Percentiles rank a stretch among this genome's conserved stretches.
Conservation (phyloP, 176 grass and related monocot genomes). For the Echinochloa phyllopogon region DNA sequence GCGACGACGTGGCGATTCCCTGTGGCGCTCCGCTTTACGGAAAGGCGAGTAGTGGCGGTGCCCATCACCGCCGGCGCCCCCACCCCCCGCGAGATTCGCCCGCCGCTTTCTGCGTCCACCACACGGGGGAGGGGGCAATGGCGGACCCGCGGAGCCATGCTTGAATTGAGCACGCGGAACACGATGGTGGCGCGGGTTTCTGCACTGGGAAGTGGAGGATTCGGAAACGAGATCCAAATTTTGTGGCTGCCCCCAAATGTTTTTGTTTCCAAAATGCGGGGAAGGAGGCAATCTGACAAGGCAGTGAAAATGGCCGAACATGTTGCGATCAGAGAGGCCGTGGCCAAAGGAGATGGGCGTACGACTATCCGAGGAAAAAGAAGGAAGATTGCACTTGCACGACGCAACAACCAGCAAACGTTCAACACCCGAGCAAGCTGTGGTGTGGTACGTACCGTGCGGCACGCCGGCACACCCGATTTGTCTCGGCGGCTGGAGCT, state of each 20-base stretch:
- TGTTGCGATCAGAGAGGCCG: background rate
- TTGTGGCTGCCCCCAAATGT: background rate
- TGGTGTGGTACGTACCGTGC: too few species aligned
- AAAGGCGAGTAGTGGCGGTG: conserved; percentile 36
- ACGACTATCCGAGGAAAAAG: too few species aligned
- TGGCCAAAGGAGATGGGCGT: background rate
- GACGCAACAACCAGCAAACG: background rate
- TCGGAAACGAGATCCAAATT: background rate
- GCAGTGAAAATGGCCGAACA: background rate
- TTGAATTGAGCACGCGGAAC: conserved; percentile 23
- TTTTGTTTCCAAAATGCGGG: background rate
- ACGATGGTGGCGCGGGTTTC: background rate
- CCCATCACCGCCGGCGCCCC: background rate
- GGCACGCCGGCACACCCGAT: too few species aligned
- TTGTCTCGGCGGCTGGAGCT: too few species aligned
- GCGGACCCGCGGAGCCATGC: background rate
- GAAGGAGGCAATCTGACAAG: background rate
- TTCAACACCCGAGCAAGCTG: background rate
- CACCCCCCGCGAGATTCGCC: conserved; percentile 16
- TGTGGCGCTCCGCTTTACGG: background rate
- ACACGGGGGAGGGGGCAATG: background rate
- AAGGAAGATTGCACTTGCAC: background rate
- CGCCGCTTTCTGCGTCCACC: background rate
- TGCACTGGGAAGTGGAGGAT: background rate
- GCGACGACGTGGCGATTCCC: background rate